Evolutionary conservation across 805 yeast genomes (phyloP).

Genomic region (Ogataea methylovora): DNA sequence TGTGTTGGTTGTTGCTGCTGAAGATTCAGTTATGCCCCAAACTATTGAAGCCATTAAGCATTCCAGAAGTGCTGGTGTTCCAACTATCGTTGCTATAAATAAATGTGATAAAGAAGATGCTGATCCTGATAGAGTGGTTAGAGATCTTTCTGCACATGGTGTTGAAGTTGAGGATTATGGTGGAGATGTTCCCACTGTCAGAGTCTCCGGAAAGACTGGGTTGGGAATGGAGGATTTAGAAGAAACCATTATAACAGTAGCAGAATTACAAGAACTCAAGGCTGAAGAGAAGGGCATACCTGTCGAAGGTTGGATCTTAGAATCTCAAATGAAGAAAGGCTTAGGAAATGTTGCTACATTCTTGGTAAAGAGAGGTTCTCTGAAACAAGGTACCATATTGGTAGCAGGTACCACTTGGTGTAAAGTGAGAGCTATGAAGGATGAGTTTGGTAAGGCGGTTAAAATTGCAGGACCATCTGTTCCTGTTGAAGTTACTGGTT

Average conservation of each 20-base stretch:
- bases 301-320: slow-evolving; percentile 84
- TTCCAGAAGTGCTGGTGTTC: slow-evolving; percentile 74
- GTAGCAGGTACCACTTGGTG: slow-evolving; percentile 88
- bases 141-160: slow-evolving; percentile 69
- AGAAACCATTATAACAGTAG: slow-evolving; percentile 77
- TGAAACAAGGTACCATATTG: slow-evolving; percentile 61
- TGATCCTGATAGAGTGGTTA: slow-evolving; percentile 65
- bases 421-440: slow-evolving; percentile 69
- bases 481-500: slow-evolving; percentile 87
- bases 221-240: slow-evolving; percentile 84
- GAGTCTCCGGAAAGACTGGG: slow-evolving; percentile 86
- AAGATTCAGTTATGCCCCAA: slow-evolving; percentile 97
- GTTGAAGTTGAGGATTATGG: slow-evolving; percentile 90
- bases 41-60: slow-evolving; percentile 94
- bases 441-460: slow-evolving; percentile 60
- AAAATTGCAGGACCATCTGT: slow-evolving; percentile 75
- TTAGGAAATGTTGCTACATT: slow-evolving; percentile 84
- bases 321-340: slow-evolving; percentile 74
- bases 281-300: slow-evolving; percentile 48
- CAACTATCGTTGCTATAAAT: slow-evolving; percentile 85
- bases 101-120: slow-evolving; percentile 82
- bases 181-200: slow-evolving; percentile 87
- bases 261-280: slow-evolving; percentile 76
- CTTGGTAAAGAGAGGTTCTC: slow-evolving; percentile 69
- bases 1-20: slow-evolving; percentile 90